phyloP scores from a whole-genome alignment of 2,329 filamentous ascomycete species.

The Alternaria brassicae region DNA sequence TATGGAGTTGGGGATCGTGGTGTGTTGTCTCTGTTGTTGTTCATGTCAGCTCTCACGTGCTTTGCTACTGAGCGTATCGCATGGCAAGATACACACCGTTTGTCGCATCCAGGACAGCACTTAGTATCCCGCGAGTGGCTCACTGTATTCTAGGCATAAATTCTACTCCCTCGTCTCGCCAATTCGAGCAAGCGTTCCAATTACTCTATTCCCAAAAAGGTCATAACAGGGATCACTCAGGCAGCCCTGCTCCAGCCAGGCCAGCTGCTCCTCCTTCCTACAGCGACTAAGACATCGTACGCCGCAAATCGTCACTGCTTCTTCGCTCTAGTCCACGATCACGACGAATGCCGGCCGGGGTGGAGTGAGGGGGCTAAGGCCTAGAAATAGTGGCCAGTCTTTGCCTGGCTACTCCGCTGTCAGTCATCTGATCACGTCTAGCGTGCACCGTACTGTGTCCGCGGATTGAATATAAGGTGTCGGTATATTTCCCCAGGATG shows the following conservation, averaged over 20 bases:
- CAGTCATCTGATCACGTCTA: constrained; percentile 6
- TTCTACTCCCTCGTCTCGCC: background rate
- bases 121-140: background rate
- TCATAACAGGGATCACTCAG: constrained; percentile 3
- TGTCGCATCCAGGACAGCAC: background rate
- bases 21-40: background rate
- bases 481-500: background rate
- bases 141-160: background rate
- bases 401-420: constrained; percentile 1
- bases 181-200: background rate
- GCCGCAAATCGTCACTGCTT: constrained; percentile 2
- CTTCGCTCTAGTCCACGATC: background rate
- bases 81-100: background rate
- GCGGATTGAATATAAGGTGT: constrained; percentile 6
- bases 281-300: constrained; percentile 3
- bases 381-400: constrained; percentile 2
- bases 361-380: background rate
- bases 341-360: background rate
- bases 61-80: background rate
- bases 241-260: constrained; percentile 9
- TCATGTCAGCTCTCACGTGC: background rate
- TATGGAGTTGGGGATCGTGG: background rate
- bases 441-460: constrained; percentile 1
- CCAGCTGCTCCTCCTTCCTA: constrained; percentile 1
- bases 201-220: background rate